Base-by-base conservation (phyloP, 495 filamentous ascomycete genomes). In the Penicillium bovifimosum region DNA sequence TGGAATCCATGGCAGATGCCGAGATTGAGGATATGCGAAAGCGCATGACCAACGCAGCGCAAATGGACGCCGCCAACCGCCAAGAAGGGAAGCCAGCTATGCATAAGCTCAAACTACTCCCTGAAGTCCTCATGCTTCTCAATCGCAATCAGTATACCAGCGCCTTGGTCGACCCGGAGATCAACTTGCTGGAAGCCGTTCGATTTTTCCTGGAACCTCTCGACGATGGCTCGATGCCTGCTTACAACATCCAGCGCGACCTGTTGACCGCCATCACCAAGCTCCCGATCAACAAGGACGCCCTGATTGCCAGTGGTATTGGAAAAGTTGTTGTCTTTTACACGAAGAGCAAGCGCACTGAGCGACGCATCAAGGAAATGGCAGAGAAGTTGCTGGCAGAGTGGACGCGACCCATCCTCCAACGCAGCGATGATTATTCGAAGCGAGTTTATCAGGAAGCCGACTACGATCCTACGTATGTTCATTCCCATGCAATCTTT, bases 181-280 rank as follows among this genome's bases (percentile, higher is more conserved):
- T 86, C 64, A 96, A 96, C 72, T 83, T 99, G 55, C 78, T 99
- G 28, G 89, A 95, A 67, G 88, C 90, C 2, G 90, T 99, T 58
- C 87, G 88, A 60, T 96, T 92, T 80, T 97, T 97, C 82, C 84
- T 99, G 10, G 95, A 99, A 64, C 95, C 95, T 4, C 80, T 96
- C 36, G 86, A 90, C 52, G 91, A 96, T 62, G 93, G 91, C 54
- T 87, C 86, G 39, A 76, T 99, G 24, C 93, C 95, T 0, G 91
- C 93, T 24, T 97, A 96, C 74, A 91, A 88, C 62, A 96, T 99
- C 63, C 95, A 99, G 74, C 88, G 89, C 41, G 90, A 96, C 56
- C 81, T 99, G 50, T 90, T 99, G 71, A 80, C 81, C 32, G 83
- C 87, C 6, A 75, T 99, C 29, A 78, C 77, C 26, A 85, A 82